phyloP scores from a whole-genome alignment of 805 yeast species.

The Cyberlindnera saturnus region DNA sequence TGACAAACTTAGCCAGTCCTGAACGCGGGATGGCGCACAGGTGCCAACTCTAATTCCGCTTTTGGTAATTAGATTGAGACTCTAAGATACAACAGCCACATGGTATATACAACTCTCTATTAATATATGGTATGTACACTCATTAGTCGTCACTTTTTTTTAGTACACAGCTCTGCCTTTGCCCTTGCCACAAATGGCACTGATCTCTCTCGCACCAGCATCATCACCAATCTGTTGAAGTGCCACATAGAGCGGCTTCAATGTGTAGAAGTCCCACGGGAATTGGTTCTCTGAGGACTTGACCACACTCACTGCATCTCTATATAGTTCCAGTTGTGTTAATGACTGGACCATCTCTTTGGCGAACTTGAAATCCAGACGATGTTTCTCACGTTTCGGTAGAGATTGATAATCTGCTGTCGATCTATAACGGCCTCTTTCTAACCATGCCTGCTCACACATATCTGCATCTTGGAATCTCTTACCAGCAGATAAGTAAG shows the following conservation, averaged over 20 bases:
- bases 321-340: slow-evolving; percentile 44
- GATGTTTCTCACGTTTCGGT: slow-evolving; percentile 31
- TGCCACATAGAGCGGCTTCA: slow-evolving; percentile 35
- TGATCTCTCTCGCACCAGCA: slow-evolving; percentile 25
- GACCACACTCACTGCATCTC: slow-evolving; percentile 68
- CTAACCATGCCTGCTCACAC: slow-evolving; percentile 68
- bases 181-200: slow-evolving; percentile 26
- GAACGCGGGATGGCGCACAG: too few relatives aligned
- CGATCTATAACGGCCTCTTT: slow-evolving; percentile 69
- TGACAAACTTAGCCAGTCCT: not conserved
- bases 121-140: not conserved
- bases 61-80: too few relatives aligned
- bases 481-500: slow-evolving; percentile 45
- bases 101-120: too few relatives aligned
- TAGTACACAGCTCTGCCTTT: slow-evolving; percentile 1
- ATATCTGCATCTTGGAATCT: slow-evolving; percentile 46
- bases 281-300: slow-evolving; percentile 62
- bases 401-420: slow-evolving; percentile 41
- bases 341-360: slow-evolving; percentile 58
- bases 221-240: slow-evolving; percentile 40
- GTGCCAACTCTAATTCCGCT: too few relatives aligned
- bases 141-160: not conserved
- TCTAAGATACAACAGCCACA: too few relatives aligned
- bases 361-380: slow-evolving; percentile 65
- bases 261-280: slow-evolving; percentile 53